These are phyloP conservation scores for Fraxinus angustifolia DNA, from an alignment of 305 asterid genomes.

Conservation along the genomic window DNA sequence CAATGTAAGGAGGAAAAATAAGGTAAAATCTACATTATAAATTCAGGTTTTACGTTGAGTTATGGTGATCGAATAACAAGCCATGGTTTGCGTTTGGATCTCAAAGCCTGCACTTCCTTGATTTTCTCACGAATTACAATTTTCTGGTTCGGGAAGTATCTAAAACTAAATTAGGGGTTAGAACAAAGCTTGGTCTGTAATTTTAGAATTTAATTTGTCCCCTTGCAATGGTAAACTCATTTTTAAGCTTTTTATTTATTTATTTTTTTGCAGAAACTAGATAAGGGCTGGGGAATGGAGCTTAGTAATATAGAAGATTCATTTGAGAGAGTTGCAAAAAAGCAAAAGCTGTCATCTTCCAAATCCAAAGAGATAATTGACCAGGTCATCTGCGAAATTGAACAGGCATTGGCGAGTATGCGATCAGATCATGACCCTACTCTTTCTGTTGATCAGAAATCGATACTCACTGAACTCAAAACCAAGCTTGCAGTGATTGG, in stretches of 20 bases:
- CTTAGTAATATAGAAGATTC: constrained; percentile 40
- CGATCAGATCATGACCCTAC: constrained; percentile 27
- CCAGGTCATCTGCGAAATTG: constrained; percentile 45
- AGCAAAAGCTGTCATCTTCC: constrained; percentile 44
- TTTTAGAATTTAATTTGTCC: background rate
- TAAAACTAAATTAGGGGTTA: background rate
- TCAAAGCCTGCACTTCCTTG: background rate
- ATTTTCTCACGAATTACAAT: constrained; percentile 3
- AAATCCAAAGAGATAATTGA: constrained; percentile 45
- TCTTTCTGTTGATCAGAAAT: constrained; percentile 33
- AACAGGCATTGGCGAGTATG: constrained; percentile 38
- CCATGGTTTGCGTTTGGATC: too few species aligned
- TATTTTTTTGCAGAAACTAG: constrained; percentile 21
- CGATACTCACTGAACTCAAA: constrained; percentile 40
- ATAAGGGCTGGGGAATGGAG: constrained; percentile 33
- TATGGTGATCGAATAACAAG: too few species aligned
- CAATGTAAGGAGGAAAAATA: too few species aligned
- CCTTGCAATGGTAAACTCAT: background rate
- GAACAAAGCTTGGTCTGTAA: background rate
- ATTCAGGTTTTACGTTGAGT: too few species aligned
- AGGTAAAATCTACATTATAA: too few species aligned
- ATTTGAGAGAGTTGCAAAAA: constrained; percentile 50
- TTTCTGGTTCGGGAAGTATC: background rate
- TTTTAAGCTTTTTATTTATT: background rate
- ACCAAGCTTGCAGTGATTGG: constrained; percentile 38